Conservation (phyloP, 2,329 filamentous ascomycete species). For the Bipolaris oryzae region DNA sequence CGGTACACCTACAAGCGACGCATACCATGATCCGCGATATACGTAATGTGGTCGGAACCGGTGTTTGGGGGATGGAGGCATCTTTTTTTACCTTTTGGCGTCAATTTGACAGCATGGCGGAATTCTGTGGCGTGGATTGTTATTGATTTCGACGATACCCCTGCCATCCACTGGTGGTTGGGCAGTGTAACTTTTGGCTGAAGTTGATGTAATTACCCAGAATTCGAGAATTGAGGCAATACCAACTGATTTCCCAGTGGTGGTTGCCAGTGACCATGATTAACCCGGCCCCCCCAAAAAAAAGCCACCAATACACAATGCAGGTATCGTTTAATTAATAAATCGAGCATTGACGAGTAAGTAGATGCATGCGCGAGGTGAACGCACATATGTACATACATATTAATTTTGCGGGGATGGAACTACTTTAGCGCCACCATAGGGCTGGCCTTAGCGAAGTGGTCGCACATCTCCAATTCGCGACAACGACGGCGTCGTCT, state of each 20-base stretch:
- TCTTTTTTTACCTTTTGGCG: slow-evolving; percentile 4
- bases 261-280: neutral
- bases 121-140: neutral
- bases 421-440: slow-evolving; percentile 12
- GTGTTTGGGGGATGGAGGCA: neutral
- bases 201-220: slow-evolving; percentile 1
- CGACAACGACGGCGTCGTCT: slow-evolving; percentile 16
- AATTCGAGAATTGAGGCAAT: neutral
- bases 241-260: neutral
- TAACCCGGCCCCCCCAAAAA: neutral
- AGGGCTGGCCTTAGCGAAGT: slow-evolving; percentile 29
- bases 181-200: slow-evolving; percentile 10
- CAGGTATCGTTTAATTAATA: no score
- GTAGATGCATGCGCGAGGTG: neutral
- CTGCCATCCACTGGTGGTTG: slow-evolving; percentile 17
- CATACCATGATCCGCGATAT: neutral
- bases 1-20: neutral
- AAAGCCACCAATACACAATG: neutral
- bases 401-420: slow-evolving; percentile 12
- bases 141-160: slow-evolving; percentile 14
- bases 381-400: neutral
- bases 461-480: slow-evolving; percentile 33
- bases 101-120: slow-evolving; percentile 1
- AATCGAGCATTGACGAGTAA: neutral
- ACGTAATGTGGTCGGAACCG: slow-evolving; percentile 4